Conservation (phyloP, 192 early-diverging fungal genomes). For the Backusella circina region DNA sequence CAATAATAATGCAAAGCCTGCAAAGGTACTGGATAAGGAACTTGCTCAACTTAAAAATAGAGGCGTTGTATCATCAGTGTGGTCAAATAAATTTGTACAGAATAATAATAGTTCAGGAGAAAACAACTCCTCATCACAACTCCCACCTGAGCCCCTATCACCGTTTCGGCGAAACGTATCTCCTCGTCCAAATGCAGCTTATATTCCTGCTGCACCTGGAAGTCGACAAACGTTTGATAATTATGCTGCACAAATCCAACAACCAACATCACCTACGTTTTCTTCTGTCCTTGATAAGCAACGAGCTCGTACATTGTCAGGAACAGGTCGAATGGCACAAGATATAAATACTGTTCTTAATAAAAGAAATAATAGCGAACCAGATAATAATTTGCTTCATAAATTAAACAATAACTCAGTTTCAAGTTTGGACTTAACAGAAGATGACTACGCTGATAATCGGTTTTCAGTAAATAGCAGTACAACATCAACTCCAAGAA, state of each 20-base stretch:
- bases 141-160: slow-evolving; percentile 2
- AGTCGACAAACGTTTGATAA: slow-evolving; percentile 1
- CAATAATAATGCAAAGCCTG: not conserved
- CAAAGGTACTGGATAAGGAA: slow-evolving; percentile 7
- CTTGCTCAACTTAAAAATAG: slow-evolving; percentile 6
- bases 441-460: not conserved
- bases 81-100: slow-evolving; percentile 15
- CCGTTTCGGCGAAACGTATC: not conserved
- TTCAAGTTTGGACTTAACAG: slow-evolving; percentile 1
- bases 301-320: not conserved
- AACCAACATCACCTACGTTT: not conserved
- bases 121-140: not conserved
- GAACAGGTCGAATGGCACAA: not conserved
- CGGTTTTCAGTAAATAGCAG: not conserved
- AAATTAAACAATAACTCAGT: not conserved
- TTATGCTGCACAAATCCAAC: not conserved
- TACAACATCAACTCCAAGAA: not conserved
- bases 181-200: not conserved
- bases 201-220: not conserved
- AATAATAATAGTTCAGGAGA: not conserved
- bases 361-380: not conserved
- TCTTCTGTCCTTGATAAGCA: not conserved
- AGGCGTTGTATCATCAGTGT: slow-evolving; percentile 12
- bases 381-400: not conserved
- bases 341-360: not conserved